Base-by-base conservation (phyloP, 2,329 filamentous ascomycete species). In the Nemania abortiva region DNA sequence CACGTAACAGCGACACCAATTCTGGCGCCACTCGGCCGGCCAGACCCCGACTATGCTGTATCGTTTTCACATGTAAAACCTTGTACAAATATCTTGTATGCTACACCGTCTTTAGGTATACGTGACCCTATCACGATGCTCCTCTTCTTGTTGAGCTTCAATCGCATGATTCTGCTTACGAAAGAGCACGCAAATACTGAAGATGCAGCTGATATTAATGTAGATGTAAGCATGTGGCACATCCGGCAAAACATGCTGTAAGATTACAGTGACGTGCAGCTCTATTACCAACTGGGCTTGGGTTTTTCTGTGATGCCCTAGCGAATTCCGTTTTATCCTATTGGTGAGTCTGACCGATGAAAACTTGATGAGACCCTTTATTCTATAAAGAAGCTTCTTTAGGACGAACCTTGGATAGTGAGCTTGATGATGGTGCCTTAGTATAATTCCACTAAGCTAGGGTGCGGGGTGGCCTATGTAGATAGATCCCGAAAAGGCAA, bases 401-500 rank as follows among this genome's bases (percentile, higher is more conserved):
- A 37, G 34, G 2, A 27, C 34, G 7, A 11, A 37, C 34, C 11
- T 37, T 11, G 11, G 34, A 37, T 7, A 37, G 7, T 37, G 34
- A 37, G 3, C 24, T 27, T 27, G 24, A 27, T 27, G 24, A 27
- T 5, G 24, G 24, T 27, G 24, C 24, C 24, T 27, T 27, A 27
- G 24, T 11, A 37, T 11, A 37, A 37, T 13, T 50, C 2, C 11
- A 27, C 2, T n/a, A 7, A 50, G 20, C 20, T 50, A 10, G 3
- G 47, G 22, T 10, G 47, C 42, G 54, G 57, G 57, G 42, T 61
- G 39, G n/a, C 20, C 54, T 22, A 27, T 27, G 24, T 27, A 27
- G 37, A 62, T 24, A 24, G 63, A 45, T 55, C 63, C 58, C 53
- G 55, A 69, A 69, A 55, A 52, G 67, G 67, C 63, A 69, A 69